A percentile compares a stretch with the other conserved stretches of the same genome.
Conservation (phyloP, 192 early-diverging fungal species). For the Anaeromyces robustus region DNA sequence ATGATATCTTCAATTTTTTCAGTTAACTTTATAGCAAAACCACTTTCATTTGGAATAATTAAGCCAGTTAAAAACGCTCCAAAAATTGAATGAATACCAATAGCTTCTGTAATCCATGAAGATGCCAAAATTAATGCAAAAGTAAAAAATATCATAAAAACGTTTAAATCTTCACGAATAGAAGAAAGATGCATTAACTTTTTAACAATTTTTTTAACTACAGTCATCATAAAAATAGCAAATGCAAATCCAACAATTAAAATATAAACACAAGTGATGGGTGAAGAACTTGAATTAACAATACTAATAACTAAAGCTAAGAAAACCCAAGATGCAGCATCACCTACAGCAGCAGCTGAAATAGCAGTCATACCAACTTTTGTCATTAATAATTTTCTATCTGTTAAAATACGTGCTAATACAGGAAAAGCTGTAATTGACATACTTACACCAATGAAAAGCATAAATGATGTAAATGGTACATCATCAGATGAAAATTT, state of each 20-base stretch:
- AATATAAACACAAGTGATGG: slow-evolving; percentile 40
- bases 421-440: slow-evolving; percentile 69
- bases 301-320: slow-evolving; percentile 11
- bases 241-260: slow-evolving; percentile 58
- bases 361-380: slow-evolving; percentile 70
- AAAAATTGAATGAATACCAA: slow-evolving; percentile 89
- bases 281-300: background rate
- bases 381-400: slow-evolving; percentile 66
- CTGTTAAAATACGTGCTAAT: slow-evolving; percentile 81
- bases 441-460: slow-evolving; percentile 84
- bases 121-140: slow-evolving; percentile 49
- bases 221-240: slow-evolving; percentile 49
- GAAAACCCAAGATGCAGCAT: slow-evolving; percentile 70
- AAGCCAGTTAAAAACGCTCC: slow-evolving; percentile 79
- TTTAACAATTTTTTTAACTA: slow-evolving; percentile 16
- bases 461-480: slow-evolving; percentile 41
- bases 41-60: slow-evolving; percentile 72
- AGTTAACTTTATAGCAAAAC: slow-evolving; percentile 70
- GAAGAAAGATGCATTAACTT: slow-evolving; percentile 4
- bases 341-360: slow-evolving; percentile 71
- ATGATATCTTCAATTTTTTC: slow-evolving; percentile 89
- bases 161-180: slow-evolving; percentile 5
- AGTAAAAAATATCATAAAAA: slow-evolving; percentile 37
- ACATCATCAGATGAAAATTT: slow-evolving; percentile 20
- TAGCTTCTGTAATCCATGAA: slow-evolving; percentile 59